Base-by-base conservation (phyloP, 2,329 filamentous ascomycete genomes). In the Cercospora zeae-maydis region DNA sequence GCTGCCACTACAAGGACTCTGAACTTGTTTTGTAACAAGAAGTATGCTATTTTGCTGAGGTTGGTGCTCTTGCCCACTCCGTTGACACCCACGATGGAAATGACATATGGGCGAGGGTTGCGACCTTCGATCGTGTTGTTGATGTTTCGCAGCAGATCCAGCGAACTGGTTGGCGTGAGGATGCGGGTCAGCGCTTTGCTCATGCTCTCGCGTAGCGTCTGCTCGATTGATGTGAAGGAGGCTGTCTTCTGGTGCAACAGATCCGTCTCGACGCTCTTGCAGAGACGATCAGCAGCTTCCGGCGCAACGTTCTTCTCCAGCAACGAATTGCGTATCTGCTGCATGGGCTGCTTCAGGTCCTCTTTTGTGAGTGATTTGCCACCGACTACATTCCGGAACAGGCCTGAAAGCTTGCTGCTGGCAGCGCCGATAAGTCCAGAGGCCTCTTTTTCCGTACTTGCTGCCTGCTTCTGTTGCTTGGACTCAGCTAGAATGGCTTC, bases 11-110 rank as follows among this genome's bases (percentile, higher is more conserved):
- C 91, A 62, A 99, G 84, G 14, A 99, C 92, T 73, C 90, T 90
- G 81, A 96, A 96, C 75, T 96, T 93, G 81, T 99, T 99, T 78
- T 99, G 93, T 33, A 99, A 83, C 37, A 99, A 83, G 80, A 99
- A 99, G 79, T 95, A 99, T 77, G 93, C 96, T 69, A 99, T 96
- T 78, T 99, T 99, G 77, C 91, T 93, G 37, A 99, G 83, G 75
- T 97, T 98, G 58, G 95, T 99, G 14, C 93, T 97, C 80, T 99
- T 99, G 74, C 95, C 95, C 37, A 99, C 95, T 59, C 95, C 95
- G 76, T 99, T 99, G 75, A 99, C 95, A 66, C 95, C 95, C 47
- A 99, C 95, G 65, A 99, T 96, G 62, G 92, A 97, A 75, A 99
- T 96, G 72, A 98, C 93, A 75, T 98, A 99, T 47, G 95, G 95